Conservation (phyloP, 73 alveolate genomes). For the Paramecium tetraurelia region DNA sequence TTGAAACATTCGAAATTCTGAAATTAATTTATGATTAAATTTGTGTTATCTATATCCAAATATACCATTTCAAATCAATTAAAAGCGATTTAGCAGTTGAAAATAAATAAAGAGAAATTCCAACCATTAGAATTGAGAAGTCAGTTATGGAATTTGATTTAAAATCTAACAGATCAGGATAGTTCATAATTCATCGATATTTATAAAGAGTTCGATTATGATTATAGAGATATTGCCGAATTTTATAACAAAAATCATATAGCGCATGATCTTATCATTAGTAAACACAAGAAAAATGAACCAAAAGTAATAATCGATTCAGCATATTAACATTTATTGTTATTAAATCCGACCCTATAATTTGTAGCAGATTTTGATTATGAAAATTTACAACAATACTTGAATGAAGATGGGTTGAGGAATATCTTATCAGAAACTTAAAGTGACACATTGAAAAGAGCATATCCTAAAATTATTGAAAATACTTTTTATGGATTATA, state of each 20-base stretch:
- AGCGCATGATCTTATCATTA: not conserved
- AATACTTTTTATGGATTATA: slow-evolving; percentile 11
- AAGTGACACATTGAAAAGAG: not conserved
- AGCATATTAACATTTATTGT: not conserved
- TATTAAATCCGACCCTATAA: not conserved
- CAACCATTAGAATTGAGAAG: not conserved
- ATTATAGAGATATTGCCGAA: not conserved
- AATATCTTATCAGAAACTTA: not conserved
- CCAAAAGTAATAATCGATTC: not conserved
- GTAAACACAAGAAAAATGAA: not conserved
- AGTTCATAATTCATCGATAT: not conserved
- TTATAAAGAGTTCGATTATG: not conserved
- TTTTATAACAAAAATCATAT: not conserved
- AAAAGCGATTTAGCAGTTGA: not conserved
- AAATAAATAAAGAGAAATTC: not conserved
- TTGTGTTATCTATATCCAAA: not conserved
- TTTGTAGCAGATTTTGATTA: not conserved
- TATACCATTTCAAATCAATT: not conserved
- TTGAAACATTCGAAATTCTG: slow-evolving; percentile 31
- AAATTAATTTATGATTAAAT: slow-evolving; percentile 7
- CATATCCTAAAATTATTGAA: not conserved
- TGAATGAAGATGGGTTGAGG: not conserved
- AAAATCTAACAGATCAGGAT: not conserved
- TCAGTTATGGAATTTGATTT: not conserved
- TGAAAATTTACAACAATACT: not conserved